These are phyloP conservation scores for Sphagnum fallax DNA, from an alignment of 228 moss, liverwort and hornwort genomes.

Conservation along the genomic window DNA sequence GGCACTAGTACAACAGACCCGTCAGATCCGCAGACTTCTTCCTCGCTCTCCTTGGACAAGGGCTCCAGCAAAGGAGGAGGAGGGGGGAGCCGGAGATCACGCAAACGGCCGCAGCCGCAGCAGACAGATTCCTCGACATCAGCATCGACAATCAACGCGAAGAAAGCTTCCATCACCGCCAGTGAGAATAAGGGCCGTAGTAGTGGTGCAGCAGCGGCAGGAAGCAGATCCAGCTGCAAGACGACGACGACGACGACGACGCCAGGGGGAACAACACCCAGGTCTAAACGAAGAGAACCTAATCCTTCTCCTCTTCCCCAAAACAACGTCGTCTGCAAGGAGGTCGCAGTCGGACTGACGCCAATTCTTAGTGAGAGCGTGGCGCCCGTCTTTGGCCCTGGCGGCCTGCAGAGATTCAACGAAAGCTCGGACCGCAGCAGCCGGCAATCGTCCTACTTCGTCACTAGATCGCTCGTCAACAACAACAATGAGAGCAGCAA, in stretches of 20 bases:
- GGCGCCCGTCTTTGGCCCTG: slow-evolving; percentile 42
- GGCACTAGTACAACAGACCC: slow-evolving; percentile 21
- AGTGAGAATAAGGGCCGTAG: neutral
- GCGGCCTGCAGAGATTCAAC: slow-evolving; percentile 43
- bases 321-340: neutral
- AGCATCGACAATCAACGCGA: slow-evolving; percentile 17
- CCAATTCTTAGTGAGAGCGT: slow-evolving; percentile 47
- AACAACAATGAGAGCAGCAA: neutral
- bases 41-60: slow-evolving; percentile 70
- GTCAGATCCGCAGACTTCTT: slow-evolving; percentile 73
- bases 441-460: slow-evolving; percentile 26
- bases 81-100: slow-evolving; percentile 32
- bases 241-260: too few species aligned
- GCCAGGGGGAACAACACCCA: slow-evolving; percentile 3
- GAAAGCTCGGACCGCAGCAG: slow-evolving; percentile 28
- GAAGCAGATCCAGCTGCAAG: too few species aligned
- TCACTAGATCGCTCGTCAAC: slow-evolving; percentile 14
- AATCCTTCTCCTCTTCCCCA: neutral
- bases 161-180: slow-evolving; percentile 5
- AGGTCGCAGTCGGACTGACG: slow-evolving; percentile 9
- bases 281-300: neutral
- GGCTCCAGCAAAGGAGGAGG: slow-evolving; percentile 23
- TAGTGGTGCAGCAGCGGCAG: too few species aligned
- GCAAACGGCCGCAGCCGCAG: slow-evolving; percentile 15
- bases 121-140: slow-evolving; percentile 9